Base-by-base conservation (phyloP, 2,329 filamentous ascomycete species). In the Cladosporium sp. region DNA sequence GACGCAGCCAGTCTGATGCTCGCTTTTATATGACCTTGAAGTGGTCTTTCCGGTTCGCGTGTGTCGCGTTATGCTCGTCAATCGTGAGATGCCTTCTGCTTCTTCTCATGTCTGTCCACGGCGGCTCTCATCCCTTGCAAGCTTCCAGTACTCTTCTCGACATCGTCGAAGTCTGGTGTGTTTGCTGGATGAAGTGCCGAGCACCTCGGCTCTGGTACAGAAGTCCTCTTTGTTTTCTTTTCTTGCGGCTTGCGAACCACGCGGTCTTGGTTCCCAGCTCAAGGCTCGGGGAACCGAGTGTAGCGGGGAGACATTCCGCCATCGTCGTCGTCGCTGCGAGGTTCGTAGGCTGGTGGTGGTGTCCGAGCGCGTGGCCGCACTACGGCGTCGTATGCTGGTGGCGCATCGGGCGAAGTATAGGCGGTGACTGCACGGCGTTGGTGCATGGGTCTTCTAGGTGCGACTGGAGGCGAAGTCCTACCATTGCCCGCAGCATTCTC, bases 261-360 rank as follows among this genome's bases (percentile, higher is more conserved):
- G 22, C 22, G 4, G 22, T 4, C 4, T 4, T 27, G 9, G 4
- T 9, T 9, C 22, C 9, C 22, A 27, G 5, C 22, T 33, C 19
- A 39, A 15, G 36, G 33, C 30, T 48, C 45, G 11, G 45, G 30
- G 7, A 32, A 48, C 6, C 45, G 45, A 4, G 45, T 48, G 33
- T 50, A 50, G 16, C 47, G 16, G 7, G 47, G 47, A 30, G 47
- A 50, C 22, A 40, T 43, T 11, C 47, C 47, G 7, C 40, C 47
- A 11, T 51, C 49, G 9, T 63, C 59, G 29, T 63, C 62, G 27
- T 62, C 61, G 32, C 50, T 57, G 4, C 59, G 49, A 11, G 62
- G 60, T 49, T 61, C 60, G 32, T 65, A 65, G 15, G 63, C 62
- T 2, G 63, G 63, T 15, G 63, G 63, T 13, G 63, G 62, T 16